Percentiles rank a stretch among this genome's conserved stretches.
Evolutionary conservation across 139 green algal species (phyloP).

Genomic region (Chlamydomonas asymmetrica): DNA sequence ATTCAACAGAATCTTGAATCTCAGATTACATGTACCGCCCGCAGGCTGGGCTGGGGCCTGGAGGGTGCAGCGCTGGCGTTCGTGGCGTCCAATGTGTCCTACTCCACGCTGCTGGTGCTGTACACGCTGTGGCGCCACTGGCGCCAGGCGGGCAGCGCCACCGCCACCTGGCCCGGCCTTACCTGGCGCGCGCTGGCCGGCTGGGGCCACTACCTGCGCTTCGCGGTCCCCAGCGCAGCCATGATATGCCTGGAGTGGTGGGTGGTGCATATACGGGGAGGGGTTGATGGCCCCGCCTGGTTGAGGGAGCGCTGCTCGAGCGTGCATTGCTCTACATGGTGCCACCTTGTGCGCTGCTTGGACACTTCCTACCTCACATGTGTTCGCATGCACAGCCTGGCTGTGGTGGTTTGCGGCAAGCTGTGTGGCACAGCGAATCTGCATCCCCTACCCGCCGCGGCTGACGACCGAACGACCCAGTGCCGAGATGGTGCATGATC

Average conservation of each 20-base stretch:
- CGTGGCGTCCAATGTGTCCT: conserved; percentile 30
- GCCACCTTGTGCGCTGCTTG: not conserved
- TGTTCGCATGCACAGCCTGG: no score
- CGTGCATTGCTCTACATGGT: not conserved
- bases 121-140: conserved; percentile 19
- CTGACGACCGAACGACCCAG: no score
- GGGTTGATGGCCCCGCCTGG: conserved; percentile 10
- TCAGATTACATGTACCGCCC: no score
- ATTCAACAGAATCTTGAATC: no score
- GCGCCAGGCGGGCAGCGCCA: not conserved
- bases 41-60: conserved; percentile 44
- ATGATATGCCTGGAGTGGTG: conserved; percentile 62
- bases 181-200: conserved; percentile 20
- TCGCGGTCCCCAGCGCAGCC: conserved; percentile 40
- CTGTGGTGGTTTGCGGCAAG: no score
- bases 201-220: conserved; percentile 50
- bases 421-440: no score
- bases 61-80: conserved; percentile 67
- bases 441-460: no score
- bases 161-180: conserved; percentile 22
- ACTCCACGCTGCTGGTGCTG: conserved; percentile 8
- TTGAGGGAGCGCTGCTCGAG: conserved; percentile 5
- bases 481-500: no score
- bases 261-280: conserved; percentile 13
- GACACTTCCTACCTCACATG: no score